A percentile compares a stretch with the other conserved stretches of the same genome.
Evolutionary conservation across 495 filamentous ascomycete species (phyloP).

Genomic region (Neurospora cerealis): DNA sequence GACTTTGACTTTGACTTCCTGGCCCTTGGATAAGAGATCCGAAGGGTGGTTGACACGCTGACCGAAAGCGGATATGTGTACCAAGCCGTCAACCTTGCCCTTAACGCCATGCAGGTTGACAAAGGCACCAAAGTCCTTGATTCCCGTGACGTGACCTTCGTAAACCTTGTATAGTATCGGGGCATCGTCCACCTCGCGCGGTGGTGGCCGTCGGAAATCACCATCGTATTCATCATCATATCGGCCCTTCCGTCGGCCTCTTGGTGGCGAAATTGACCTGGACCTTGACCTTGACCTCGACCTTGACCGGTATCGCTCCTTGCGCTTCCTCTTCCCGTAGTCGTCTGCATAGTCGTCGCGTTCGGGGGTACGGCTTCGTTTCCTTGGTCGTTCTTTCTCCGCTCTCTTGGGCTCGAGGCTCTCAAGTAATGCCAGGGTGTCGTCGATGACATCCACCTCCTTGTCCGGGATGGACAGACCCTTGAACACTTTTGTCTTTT

Average conservation of each 20-base stretch:
- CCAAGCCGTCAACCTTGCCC: slow-evolving; percentile 85
- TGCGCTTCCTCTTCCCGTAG: slow-evolving; percentile 29
- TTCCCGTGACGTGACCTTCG: slow-evolving; percentile 75
- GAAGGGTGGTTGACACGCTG: slow-evolving; percentile 85
- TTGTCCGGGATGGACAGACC: slow-evolving; percentile 83
- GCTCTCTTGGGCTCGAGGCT: slow-evolving; percentile 62
- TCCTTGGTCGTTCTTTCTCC: slow-evolving; percentile 41
- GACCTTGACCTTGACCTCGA: slow-evolving; percentile 49
- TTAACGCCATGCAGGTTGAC: slow-evolving; percentile 81
- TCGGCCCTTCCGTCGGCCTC: slow-evolving; percentile 35
- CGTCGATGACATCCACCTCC: slow-evolving; percentile 67
- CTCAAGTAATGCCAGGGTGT: slow-evolving; percentile 87
- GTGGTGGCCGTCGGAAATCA: slow-evolving; percentile 60
- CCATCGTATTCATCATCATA: slow-evolving; percentile 59
- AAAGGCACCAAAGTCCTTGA: slow-evolving; percentile 94
- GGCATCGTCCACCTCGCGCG: slow-evolving; percentile 65
- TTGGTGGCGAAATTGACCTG: slow-evolving; percentile 35
- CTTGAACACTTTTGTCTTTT: slow-evolving; percentile 75
- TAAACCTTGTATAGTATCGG: slow-evolving; percentile 84
- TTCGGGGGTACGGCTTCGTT: slow-evolving; percentile 60
- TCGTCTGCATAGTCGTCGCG: slow-evolving; percentile 42
- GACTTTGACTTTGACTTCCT: slow-evolving; percentile 89
- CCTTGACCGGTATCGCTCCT: slow-evolving; percentile 35
- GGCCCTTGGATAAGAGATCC: slow-evolving; percentile 70
- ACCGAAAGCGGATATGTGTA: slow-evolving; percentile 93